Base-by-base conservation (phyloP, 2,329 filamentous ascomycete genomes). In the Aspergillus pseudoviridinutans region DNA sequence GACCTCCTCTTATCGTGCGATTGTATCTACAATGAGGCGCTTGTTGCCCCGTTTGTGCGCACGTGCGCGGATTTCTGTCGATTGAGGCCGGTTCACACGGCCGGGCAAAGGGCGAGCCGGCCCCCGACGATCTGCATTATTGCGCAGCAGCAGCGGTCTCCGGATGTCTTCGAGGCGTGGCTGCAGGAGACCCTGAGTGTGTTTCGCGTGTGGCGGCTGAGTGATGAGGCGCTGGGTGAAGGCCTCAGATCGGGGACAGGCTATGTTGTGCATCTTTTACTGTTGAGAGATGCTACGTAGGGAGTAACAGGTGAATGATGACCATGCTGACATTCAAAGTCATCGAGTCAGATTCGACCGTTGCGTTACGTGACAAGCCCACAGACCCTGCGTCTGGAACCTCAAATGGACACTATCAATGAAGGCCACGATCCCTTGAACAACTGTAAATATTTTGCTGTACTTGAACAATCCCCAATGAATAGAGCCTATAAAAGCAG, bases 11-110 rank as follows among this genome's bases (percentile, higher is more conserved):
- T 97, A 38, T 91, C 92, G 3, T 96, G 91, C 69, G 94, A 99
- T 74, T 97, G 92, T 74, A 88, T 99, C 64, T 99, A 95, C 79
- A 99, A 97, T 74, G 90, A 96, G 63, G 84, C 89, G 2, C 82
- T 97, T 3, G 84, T 97, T 25, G 78, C 84, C 47, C 91, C 92
- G 0, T 84, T 97, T 51, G 89, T 94, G n/a, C 84, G 87, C 66
- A 89, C 91, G 0, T 96, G 90, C 71, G 84, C 80, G 5, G 89
- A 95, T 61, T 81, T 87, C 25, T 96, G 91, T 73, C 77, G 77
- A 9, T 73, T 93, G 17, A 79, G 87, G 35, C 69, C 71, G 14
- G 56, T 58, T 0, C 70, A 67, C 38, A 41, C 59, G 32, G 27
- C 61, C 66, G 1, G 52, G 58, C 10, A 35, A 20, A 3, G 14